These are phyloP conservation scores for Leonotis leonurus DNA, from an alignment of 257 asterid genomes.

Conservation along the genomic window DNA sequence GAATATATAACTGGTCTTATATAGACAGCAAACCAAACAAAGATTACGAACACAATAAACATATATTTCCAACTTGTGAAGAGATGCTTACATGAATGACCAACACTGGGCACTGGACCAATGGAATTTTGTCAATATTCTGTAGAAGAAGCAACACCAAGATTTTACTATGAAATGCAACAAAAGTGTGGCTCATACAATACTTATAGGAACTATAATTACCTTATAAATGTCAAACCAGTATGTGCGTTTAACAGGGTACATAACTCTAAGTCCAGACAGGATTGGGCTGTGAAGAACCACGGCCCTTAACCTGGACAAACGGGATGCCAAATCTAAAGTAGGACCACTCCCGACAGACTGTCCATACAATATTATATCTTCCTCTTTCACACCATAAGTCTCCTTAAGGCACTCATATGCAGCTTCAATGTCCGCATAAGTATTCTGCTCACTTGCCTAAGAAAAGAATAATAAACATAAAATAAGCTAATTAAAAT, in stretches of 20 bases:
- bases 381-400: constrained; percentile 85
- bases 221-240: constrained; percentile 99
- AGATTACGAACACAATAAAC: background rate
- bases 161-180: constrained; percentile 8
- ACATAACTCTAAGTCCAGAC: constrained; percentile 94
- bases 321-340: constrained; percentile 78
- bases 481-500: constrained; percentile 20
- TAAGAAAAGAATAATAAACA: constrained; percentile 24
- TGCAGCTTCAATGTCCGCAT: constrained; percentile 90
- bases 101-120: constrained; percentile 81
- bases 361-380: constrained; percentile 82
- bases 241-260: constrained; percentile 86
- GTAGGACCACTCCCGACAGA: constrained; percentile 99
- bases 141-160: constrained; percentile 28
- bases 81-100: constrained; percentile 76
- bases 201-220: constrained; percentile 8
- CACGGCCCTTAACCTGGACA: constrained; percentile 74
- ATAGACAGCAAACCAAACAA: background rate
- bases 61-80: constrained; percentile 6
- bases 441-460: constrained; percentile 94
- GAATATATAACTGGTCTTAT: background rate
- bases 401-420: constrained; percentile 72
- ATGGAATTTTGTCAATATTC: constrained; percentile 88
- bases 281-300: constrained; percentile 96
- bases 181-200: constrained; percentile 6